Percentiles rank a stretch among this genome's conserved stretches.
phyloP scores from a whole-genome alignment of 208 protist species.

The Crithidia acanthocephali region DNA sequence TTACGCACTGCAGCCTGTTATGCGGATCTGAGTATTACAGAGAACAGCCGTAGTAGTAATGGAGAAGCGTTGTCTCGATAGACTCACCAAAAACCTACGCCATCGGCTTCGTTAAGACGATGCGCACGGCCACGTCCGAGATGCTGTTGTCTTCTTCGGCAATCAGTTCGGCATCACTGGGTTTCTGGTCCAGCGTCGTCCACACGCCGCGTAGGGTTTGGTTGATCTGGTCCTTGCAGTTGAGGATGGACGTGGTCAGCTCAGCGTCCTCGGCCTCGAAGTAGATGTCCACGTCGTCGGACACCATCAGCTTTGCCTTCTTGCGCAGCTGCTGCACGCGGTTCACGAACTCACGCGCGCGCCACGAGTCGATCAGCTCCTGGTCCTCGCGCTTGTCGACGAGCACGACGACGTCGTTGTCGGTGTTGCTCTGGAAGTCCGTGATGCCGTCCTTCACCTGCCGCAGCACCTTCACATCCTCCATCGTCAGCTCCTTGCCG shows the following conservation, averaged over 20 bases:
- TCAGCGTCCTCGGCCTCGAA: slow-evolving; percentile 79
- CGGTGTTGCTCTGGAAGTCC: slow-evolving; percentile 89
- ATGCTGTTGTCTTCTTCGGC: slow-evolving; percentile 90
- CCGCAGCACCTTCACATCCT: slow-evolving; percentile 91
- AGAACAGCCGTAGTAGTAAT: too few relatives aligned
- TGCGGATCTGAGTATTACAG: too few relatives aligned
- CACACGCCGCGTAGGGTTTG: slow-evolving; percentile 74
- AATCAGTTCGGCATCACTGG: slow-evolving; percentile 56
- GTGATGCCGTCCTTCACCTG: slow-evolving; percentile 84
- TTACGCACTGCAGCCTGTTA: too few relatives aligned
- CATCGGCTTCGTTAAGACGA: slow-evolving; percentile 56
- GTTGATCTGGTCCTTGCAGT: slow-evolving; percentile 72
- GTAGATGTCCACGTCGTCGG: slow-evolving; percentile 79
- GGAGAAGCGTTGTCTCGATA: too few relatives aligned
- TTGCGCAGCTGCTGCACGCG: slow-evolving; percentile 98
- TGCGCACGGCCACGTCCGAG: slow-evolving; percentile 66
- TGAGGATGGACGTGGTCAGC: slow-evolving; percentile 70
- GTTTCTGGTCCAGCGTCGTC: slow-evolving; percentile 70
- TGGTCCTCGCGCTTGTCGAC: slow-evolving; percentile 88
- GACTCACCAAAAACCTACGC: slow-evolving; percentile 14
- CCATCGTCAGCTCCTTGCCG: slow-evolving; percentile 70
- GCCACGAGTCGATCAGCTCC: slow-evolving; percentile 86
- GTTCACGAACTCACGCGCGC: slow-evolving; percentile 95
- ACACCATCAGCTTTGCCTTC: slow-evolving; percentile 86
- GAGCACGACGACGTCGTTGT: slow-evolving; percentile 91